Percentiles rank a stretch among this genome's conserved stretches.
phyloP scores from a whole-genome alignment of 345 rosid species.

The Physaria fendleri region DNA sequence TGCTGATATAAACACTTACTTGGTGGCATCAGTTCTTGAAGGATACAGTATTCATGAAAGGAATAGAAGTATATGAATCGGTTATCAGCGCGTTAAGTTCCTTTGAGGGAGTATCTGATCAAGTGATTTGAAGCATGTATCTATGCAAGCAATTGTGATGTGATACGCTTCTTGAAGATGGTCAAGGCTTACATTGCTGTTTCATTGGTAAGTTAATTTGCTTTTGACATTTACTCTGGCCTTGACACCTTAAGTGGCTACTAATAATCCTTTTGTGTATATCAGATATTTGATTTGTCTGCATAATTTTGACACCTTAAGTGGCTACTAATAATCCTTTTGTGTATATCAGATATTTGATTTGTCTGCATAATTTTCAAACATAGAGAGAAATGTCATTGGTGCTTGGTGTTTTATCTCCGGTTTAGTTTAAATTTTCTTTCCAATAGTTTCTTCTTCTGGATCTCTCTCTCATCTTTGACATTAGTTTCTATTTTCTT shows the following conservation, averaged over 20 bases:
- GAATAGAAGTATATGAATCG: slow-evolving; percentile 75
- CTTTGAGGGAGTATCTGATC: slow-evolving; percentile 38
- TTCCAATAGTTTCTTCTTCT: too few relatives aligned
- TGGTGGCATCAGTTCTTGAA: slow-evolving; percentile 51
- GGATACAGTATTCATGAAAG: slow-evolving; percentile 63
- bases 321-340: neutral
- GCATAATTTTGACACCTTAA: neutral
- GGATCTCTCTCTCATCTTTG: too few relatives aligned
- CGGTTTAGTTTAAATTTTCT: too few relatives aligned
- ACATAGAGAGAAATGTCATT: too few relatives aligned
- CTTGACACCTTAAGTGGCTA: neutral
- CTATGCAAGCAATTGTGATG: neutral
- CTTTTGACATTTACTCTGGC: neutral
- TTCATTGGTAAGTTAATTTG: neutral
- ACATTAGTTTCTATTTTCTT: too few relatives aligned
- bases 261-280: slow-evolving; percentile 17
- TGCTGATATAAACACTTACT: neutral
- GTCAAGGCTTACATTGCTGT: slow-evolving; percentile 5
- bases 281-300: neutral
- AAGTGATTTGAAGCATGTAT: slow-evolving; percentile 19
- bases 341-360: too few relatives aligned
- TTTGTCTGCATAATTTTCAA: too few relatives aligned
- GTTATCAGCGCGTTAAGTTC: slow-evolving; percentile 60
- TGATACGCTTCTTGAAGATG: neutral
- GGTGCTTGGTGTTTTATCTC: too few relatives aligned